Base-by-base conservation (phyloP, 1,284 basidiomycete genomes). In the Mycena sp. region DNA sequence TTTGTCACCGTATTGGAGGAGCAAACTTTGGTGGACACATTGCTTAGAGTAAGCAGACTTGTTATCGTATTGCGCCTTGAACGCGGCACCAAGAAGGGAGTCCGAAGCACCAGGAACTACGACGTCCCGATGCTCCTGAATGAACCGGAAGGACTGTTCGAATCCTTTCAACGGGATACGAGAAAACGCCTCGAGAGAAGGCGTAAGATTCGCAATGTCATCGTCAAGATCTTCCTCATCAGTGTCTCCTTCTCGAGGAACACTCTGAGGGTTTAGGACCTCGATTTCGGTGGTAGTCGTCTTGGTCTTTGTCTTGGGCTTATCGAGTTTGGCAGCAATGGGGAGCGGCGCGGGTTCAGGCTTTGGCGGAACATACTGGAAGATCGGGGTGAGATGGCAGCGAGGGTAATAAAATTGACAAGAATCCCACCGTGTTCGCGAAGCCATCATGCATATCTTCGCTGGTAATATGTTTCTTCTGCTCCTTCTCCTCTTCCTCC, bases 1-100 rank as follows among this genome's bases (percentile, higher is more conserved):
- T 74, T 98, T 96, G 70, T 96, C 89, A 76, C 96, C 95, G 76
- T 99, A 99, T 77, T 98, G 96, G 45, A 99, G 77, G 52, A 99
- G 82, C 29, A 99, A 80, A 69, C 92, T 95, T 74, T 96, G 95
- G 77, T 97, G 92, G 2, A 96, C 90, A 71, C 95, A 96, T 72
- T 94, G 88, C 73, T 91, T 90, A 10, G 95, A 92, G 64, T 92
- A 90, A 58, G 82, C 83, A 37, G 81, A 73, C 57, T 92, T 84
- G n/a, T 90, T 87, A 63, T 83, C 83, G 62, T 82, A 85, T 75
- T 96, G 88, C 5, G 94, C 90, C 52, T 88, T 88, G 83, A 99
- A 99, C 1, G 93, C 97, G 56, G 96, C 92, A 37, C 98, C 88
- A 14, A 99, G 86, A 10, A 99, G 86, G 6, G 96, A 94, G 71